Evolutionary conservation across 768 basidiomycete genomes (phyloP), one percentile per base, ranked within the genome.

Genomic region (Suillus cothurnatus): DNA sequence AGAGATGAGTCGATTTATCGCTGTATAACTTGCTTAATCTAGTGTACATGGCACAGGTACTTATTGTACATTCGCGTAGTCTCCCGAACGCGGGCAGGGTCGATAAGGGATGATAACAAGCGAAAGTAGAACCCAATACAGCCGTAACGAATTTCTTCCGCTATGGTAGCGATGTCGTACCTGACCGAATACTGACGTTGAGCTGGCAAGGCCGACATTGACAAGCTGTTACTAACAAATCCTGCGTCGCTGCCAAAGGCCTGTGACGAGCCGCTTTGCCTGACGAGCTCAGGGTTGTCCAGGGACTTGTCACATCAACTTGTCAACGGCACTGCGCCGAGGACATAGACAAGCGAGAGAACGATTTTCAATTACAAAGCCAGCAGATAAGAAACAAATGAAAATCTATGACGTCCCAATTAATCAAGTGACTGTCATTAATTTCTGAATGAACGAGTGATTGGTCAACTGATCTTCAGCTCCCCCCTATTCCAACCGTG

Each of bases 81-180:
- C 26, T 59, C 28, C 58, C 38, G 39, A 59, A 31, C 39, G 26
- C 26, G 58, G 41, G 21, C 38, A 26, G 11, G 26, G 58, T 19
- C 12, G 58, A 59, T 59, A 59, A 59, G 58, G 19, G 4, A 39
- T 41, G 58, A 59, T 59, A 59, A 28, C 39, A 39, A 59, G 58
- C 39, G 58, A 59, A 59, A 41, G 58, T 41, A 28, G n/a, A 36
- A 57, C 34, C 1, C 57, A 59, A 41, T 59, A 41, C 39, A 28
- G 39, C 38, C 39, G 26, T 58, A 58, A 26, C 23, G 36, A 39
- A 38, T 38, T 58, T 58, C 57, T 38, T 39, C 57, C 36, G 53
- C 53, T n/a, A 14, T 55, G 53, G 53, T 32, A 52, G 53, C 21
- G 32, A 34, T 34, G 53, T 34, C 31, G 53, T 55, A n/a, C 31